A percentile compares a stretch with the other conserved stretches of the same genome.
phyloP scores from a whole-genome alignment of 1,284 basidiomycete species.

The Microbotryum silenes-acaulis region DNA sequence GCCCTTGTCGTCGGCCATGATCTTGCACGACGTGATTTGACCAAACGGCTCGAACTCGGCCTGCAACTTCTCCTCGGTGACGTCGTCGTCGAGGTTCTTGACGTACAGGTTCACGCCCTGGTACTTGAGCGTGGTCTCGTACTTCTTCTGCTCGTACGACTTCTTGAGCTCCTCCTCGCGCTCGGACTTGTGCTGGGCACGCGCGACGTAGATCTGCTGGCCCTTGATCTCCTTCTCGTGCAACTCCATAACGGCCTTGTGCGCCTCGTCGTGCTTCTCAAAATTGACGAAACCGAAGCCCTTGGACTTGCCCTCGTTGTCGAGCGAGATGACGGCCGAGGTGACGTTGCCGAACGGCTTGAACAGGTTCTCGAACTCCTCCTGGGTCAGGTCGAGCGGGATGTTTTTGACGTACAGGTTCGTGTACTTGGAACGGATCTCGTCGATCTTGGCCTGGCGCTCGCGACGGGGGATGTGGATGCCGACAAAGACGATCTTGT shows the following conservation, averaged over 20 bases:
- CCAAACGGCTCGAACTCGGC: conserved; percentile 95
- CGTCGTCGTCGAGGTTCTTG: conserved; percentile 66
- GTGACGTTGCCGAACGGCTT: conserved; percentile 74
- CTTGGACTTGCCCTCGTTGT: conserved; percentile 71
- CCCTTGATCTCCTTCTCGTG: conserved; percentile 82
- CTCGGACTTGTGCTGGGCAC: conserved; percentile 98
- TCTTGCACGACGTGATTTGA: conserved; percentile 95
- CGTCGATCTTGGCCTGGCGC: conserved; percentile 95
- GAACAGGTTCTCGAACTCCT: conserved; percentile 83
- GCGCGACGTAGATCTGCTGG: conserved; percentile 88
- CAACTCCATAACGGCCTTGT: conserved; percentile 78
- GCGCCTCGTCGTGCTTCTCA: conserved; percentile 84
- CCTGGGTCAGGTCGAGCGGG: conserved; percentile 72
- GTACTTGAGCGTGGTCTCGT: conserved; percentile 97
- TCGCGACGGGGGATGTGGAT: conserved; percentile 94
- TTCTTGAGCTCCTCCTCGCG: conserved; percentile 93
- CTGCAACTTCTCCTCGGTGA: conserved; percentile 89
- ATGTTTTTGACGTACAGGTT: conserved; percentile 99
- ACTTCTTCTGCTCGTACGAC: conserved; percentile 90
- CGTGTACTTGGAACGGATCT: conserved; percentile 93
- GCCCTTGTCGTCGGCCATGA: conserved; percentile 95
- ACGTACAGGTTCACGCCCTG: conserved; percentile 99
- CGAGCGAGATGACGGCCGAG: conserved; percentile 69
- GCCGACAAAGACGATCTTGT: conserved; percentile 98
- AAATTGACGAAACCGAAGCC: conserved; percentile 99